Evolutionary conservation across 2,329 filamentous ascomycete genomes (phyloP).

Genomic region (Alternaria hordeiaustralica): DNA sequence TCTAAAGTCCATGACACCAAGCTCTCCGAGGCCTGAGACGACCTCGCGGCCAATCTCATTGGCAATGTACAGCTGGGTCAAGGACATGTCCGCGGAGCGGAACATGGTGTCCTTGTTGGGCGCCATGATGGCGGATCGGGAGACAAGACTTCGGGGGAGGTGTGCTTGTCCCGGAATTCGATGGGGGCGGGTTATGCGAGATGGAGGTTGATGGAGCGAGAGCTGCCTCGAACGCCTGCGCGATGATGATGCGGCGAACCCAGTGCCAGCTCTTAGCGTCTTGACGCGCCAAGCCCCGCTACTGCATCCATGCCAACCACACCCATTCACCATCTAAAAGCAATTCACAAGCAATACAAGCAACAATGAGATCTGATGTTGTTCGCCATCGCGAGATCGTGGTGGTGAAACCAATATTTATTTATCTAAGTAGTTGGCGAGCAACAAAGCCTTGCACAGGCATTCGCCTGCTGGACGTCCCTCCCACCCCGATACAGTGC

Average conservation of each 20-base stretch:
- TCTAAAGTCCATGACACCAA: slow-evolving; percentile 95
- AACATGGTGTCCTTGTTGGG: slow-evolving; percentile 86
- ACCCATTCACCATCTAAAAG: background rate
- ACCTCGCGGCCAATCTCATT: slow-evolving; percentile 99
- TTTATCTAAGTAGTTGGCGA: background rate
- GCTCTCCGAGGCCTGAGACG: slow-evolving; percentile 92
- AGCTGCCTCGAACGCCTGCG: slow-evolving; percentile 32
- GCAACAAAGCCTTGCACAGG: background rate
- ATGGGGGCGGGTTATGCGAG: slow-evolving; percentile 27
- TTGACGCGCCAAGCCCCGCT: slow-evolving; percentile 15
- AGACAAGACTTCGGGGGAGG: slow-evolving; percentile 30
- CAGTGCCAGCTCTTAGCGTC: slow-evolving; percentile 10
- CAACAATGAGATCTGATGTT: background rate
- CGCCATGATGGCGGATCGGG: slow-evolving; percentile 60
- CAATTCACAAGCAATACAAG: background rate
- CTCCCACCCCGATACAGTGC: background rate
- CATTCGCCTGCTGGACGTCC: background rate
- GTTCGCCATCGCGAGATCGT: background rate
- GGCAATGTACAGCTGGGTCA: slow-evolving; percentile 99
- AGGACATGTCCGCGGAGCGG: slow-evolving; percentile 99
- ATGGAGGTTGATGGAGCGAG: slow-evolving; percentile 38
- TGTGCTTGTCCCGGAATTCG: slow-evolving; percentile 33
- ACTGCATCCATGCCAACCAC: slow-evolving; percentile 7
- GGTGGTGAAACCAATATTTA: background rate
- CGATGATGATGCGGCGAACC: slow-evolving; percentile 34